These are phyloP conservation scores for Pulveroboletus sp. DNA, from an alignment of 768 basidiomycete genomes.

Conservation along the genomic window DNA sequence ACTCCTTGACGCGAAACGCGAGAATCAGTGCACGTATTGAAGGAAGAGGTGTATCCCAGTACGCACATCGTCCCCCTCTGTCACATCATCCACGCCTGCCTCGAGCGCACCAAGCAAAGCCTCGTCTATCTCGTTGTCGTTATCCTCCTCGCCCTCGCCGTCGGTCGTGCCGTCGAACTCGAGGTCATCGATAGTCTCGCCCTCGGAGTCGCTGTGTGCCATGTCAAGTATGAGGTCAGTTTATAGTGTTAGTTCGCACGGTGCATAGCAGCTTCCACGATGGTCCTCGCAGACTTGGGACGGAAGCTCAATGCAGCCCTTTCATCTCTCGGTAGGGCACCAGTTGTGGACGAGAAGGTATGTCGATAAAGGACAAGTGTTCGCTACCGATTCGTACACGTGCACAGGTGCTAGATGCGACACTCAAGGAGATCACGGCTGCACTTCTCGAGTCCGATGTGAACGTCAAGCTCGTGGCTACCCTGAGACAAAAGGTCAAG, in stretches of 20 bases:
- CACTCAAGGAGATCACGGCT: slow-evolving; percentile 92
- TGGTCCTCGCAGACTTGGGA: slow-evolving; percentile 97
- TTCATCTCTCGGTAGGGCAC: slow-evolving; percentile 80
- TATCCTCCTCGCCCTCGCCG: slow-evolving; percentile 44
- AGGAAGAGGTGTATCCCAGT: neutral
- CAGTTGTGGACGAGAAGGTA: slow-evolving; percentile 92
- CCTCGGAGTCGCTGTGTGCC: slow-evolving; percentile 61
- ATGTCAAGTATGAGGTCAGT: slow-evolving; percentile 29
- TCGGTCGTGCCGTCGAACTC: slow-evolving; percentile 50
- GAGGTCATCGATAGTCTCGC: slow-evolving; percentile 57
- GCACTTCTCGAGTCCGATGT: slow-evolving; percentile 96
- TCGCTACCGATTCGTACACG: slow-evolving; percentile 5
- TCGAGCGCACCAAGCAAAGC: slow-evolving; percentile 61
- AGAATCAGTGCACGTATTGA: slow-evolving; percentile 7
- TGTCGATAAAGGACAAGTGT: slow-evolving; percentile 10
- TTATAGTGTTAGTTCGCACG: slow-evolving; percentile 30
- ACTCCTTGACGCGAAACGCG: slow-evolving; percentile 40
- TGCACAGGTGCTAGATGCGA: slow-evolving; percentile 82
- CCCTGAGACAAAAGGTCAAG: slow-evolving; percentile 86
- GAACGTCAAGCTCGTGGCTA: slow-evolving; percentile 93
- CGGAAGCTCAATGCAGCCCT: slow-evolving; percentile 92
- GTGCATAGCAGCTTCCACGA: slow-evolving; percentile 35
- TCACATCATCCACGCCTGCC: slow-evolving; percentile 55
- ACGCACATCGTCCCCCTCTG: slow-evolving; percentile 72
- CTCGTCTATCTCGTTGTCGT: slow-evolving; percentile 53